A percentile compares a stretch with the other conserved stretches of the same genome.
Conservation (phyloP, 306 rosid genomes). For the Biancaea sappan region DNA sequence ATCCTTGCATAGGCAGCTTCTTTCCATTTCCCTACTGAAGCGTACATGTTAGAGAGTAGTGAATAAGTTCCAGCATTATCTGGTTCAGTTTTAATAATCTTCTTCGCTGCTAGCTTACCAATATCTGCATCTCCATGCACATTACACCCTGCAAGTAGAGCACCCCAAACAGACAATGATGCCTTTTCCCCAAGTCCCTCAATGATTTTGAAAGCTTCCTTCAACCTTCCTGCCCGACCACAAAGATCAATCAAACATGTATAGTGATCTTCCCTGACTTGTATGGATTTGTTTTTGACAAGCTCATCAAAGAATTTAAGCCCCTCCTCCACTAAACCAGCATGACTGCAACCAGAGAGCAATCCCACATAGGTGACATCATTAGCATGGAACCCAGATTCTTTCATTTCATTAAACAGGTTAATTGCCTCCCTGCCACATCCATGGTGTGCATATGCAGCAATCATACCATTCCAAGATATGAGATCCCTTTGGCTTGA, state of each 20-base stretch:
- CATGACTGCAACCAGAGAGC: slow-evolving; percentile 56
- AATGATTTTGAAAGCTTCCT: slow-evolving; percentile 49
- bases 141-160: slow-evolving; percentile 51
- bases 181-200: slow-evolving; percentile 40
- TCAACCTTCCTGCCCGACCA: slow-evolving; percentile 50
- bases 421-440: slow-evolving; percentile 45
- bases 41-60: slow-evolving; percentile 45
- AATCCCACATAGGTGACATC: slow-evolving; percentile 55
- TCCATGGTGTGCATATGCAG: slow-evolving; percentile 58
- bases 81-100: slow-evolving; percentile 41
- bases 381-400: slow-evolving; percentile 42
- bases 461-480: slow-evolving; percentile 60
- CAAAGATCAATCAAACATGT: slow-evolving; percentile 54
- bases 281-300: slow-evolving; percentile 33
- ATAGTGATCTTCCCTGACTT: slow-evolving; percentile 50
- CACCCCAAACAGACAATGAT: slow-evolving; percentile 45
- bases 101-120: slow-evolving; percentile 44
- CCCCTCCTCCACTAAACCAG: slow-evolving; percentile 55
- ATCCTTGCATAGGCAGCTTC: slow-evolving; percentile 48
- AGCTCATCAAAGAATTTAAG: slow-evolving; percentile 46
- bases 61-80: slow-evolving; percentile 46
- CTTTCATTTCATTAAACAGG: slow-evolving; percentile 46
- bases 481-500: slow-evolving; percentile 48
- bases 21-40: slow-evolving; percentile 51
- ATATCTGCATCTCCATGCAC: slow-evolving; percentile 46